phyloP scores from a whole-genome alignment of 2,329 filamentous ascomycete species.

The Stagonosporopsis tanaceti region DNA sequence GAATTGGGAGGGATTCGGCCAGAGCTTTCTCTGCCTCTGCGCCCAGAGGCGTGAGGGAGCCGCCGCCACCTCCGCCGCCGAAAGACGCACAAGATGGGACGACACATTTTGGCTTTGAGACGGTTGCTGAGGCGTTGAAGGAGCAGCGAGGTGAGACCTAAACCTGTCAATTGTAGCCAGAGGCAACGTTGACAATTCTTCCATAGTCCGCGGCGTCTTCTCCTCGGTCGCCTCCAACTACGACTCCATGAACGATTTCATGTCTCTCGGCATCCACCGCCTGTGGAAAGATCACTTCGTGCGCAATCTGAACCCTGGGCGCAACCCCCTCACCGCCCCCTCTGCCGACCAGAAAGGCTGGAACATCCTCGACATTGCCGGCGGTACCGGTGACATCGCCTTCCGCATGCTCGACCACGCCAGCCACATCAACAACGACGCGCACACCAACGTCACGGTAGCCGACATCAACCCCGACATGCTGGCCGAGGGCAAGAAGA shows the following conservation, averaged over 20 bases:
- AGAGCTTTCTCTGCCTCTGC: slow-evolving; percentile 61
- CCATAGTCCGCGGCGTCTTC: slow-evolving; percentile 83
- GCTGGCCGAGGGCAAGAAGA: slow-evolving; percentile 86
- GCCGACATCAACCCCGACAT: slow-evolving; percentile 97
- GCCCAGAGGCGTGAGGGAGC: slow-evolving; percentile 41
- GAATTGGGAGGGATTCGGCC: slow-evolving; percentile 43
- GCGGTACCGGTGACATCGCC: slow-evolving; percentile 96
- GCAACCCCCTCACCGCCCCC: slow-evolving; percentile 50
- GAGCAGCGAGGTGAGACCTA: slow-evolving; percentile 64
- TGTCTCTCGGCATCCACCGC: slow-evolving; percentile 96
- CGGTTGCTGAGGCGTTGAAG: slow-evolving; percentile 82
- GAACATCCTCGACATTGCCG: slow-evolving; percentile 92
- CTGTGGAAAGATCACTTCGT: slow-evolving; percentile 99
- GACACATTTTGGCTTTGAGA: slow-evolving; percentile 92
- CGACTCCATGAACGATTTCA: slow-evolving; percentile 98
- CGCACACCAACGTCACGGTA: slow-evolving; percentile 83
- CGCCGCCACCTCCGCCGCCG: slow-evolving; percentile 48
- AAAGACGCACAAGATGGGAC: slow-evolving; percentile 55
- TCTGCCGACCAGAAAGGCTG: slow-evolving; percentile 56
- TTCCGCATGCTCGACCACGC: slow-evolving; percentile 94
- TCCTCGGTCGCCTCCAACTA: slow-evolving; percentile 94
- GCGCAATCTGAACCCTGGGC: slow-evolving; percentile 84
- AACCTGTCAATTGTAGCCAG: not conserved
- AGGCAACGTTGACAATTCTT: slow-evolving; percentile 8
- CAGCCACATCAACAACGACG: slow-evolving; percentile 80